Base-by-base conservation (phyloP, 2,329 filamentous ascomycete genomes). In the Leptographium lundbergii region DNA sequence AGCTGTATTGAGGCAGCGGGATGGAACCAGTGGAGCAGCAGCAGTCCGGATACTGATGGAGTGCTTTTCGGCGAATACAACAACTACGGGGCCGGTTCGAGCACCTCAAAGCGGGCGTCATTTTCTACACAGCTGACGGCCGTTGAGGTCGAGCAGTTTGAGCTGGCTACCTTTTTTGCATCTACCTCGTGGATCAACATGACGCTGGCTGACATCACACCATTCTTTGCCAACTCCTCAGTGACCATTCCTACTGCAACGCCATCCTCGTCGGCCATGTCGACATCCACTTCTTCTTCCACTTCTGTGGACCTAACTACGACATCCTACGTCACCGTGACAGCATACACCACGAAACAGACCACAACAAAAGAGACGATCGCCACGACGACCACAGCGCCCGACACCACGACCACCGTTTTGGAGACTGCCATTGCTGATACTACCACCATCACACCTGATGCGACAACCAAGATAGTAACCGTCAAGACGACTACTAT, bases 71-170 rank as follows among this genome's bases (percentile, higher is more conserved):
- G 57, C 39, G 85, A 87, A 73, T 86, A 78, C 65, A 69, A 27
- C 11, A 56, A 56, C 25, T 57, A 80, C 78, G 0, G 67, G 67
- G 34, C 71, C 87, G 69, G 54, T 5, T 74, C 72, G 10, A 69
- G 71, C 25, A 80, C 85, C 19, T 76, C 87, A 64, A 83, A 85
- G 64, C 60, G 73, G 1, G 76, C 36, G 17, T 27, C 34, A 7
- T 47, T 56, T 22, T n/a, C 39, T 13, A 56, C 39, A 4, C 54
- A 47, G 65, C 27, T 59, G 25, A 57, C 58, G 19, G 48, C 48
- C 14, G 48, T 42, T 7, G 48, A 56, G 58, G 69, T 70, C 22
- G 67, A 67, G 29, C 68, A 73, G 57, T 75, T 73, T 57, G 67
- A 75, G 64, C 63, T 75, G 39, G 64, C 67, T 7, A 71, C 66